Conservation (phyloP, 495 filamentous ascomycete species). For the Neurospora sp. region DNA sequence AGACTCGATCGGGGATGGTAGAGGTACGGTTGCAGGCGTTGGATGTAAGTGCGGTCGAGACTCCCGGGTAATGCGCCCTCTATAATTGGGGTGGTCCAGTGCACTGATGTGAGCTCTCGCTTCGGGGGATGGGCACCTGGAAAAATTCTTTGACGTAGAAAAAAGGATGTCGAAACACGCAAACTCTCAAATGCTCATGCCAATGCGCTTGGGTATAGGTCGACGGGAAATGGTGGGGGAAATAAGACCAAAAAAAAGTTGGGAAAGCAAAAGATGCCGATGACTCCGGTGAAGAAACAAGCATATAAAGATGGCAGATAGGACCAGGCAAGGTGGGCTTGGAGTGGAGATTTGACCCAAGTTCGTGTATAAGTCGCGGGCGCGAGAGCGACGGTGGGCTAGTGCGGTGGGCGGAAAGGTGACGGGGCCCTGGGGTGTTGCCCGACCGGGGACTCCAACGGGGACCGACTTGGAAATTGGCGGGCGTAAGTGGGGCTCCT, state of each 20-base stretch:
- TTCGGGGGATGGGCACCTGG: not conserved
- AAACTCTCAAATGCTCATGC: not conserved
- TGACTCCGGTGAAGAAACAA: slow-evolving; percentile 14
- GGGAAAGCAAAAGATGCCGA: slow-evolving; percentile 12
- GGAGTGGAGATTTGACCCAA: slow-evolving; percentile 21
- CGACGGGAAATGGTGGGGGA: slow-evolving; percentile 4
- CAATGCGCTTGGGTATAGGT: not conserved
- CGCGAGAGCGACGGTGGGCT: slow-evolving; percentile 1
- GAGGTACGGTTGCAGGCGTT: not conserved
- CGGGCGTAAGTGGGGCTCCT: not conserved
- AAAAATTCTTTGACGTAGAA: not conserved
- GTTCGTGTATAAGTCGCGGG: slow-evolving; percentile 15
- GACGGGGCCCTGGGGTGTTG: not conserved
- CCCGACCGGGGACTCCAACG: not conserved
- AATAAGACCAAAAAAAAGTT: slow-evolving; percentile 8
- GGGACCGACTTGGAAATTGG: not conserved
- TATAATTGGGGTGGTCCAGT: not conserved
- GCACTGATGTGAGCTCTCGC: not conserved
- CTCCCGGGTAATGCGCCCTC: not conserved
- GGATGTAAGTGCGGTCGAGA: not conserved
- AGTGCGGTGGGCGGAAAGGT: not conserved
- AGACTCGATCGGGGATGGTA: not conserved
- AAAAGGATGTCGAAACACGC: not conserved
- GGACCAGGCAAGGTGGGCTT: slow-evolving; percentile 19
- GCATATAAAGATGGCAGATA: not conserved